Percentiles rank a stretch among this genome's conserved stretches.
These are phyloP conservation scores for Lizanozyma gosingica DNA, from an alignment of 1,139 yeast genomes.

Conservation along the genomic window DNA sequence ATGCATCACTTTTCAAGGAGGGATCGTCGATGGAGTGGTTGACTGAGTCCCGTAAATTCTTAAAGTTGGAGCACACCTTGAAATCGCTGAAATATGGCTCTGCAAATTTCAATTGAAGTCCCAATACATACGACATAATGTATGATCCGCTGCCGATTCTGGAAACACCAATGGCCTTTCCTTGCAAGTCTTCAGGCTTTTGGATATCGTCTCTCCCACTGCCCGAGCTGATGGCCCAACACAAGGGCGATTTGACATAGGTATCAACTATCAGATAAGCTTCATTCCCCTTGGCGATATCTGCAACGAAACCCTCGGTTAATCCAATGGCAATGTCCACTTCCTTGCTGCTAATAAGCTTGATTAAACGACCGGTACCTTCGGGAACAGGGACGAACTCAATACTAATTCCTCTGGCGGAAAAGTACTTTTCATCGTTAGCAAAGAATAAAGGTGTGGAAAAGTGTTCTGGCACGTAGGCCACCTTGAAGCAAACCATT, in stretches of 20 bases:
- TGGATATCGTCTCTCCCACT: constrained; percentile 43
- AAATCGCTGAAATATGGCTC: constrained; percentile 42
- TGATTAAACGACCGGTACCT: constrained; percentile 83
- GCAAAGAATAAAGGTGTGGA: constrained; percentile 82
- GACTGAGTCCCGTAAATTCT: constrained; percentile 71
- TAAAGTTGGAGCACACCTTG: constrained; percentile 58
- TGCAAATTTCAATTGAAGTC: constrained; percentile 43
- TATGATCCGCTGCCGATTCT: constrained; percentile 88
- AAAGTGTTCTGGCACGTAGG: constrained; percentile 87
- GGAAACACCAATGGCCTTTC: constrained; percentile 67
- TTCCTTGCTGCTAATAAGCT: constrained; percentile 52
- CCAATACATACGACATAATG: constrained; percentile 83
- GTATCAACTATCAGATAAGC: constrained; percentile 66
- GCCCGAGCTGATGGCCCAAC: constrained; percentile 89
- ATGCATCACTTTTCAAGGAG: constrained; percentile 57
- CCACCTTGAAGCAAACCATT: constrained; percentile 41
- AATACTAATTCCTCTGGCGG: constrained; percentile 36
- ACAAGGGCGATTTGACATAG: constrained; percentile 76
- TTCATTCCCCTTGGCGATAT: constrained; percentile 60
- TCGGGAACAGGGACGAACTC: constrained; percentile 71
- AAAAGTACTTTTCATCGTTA: constrained; percentile 46
- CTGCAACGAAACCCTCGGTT: constrained; percentile 86
- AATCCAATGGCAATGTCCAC: constrained; percentile 79
- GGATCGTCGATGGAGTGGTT: constrained; percentile 37
- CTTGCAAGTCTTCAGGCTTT: constrained; percentile 44